Base-by-base conservation (phyloP, 352 stramenopile genomes). In the Phytophthora pisi region DNA sequence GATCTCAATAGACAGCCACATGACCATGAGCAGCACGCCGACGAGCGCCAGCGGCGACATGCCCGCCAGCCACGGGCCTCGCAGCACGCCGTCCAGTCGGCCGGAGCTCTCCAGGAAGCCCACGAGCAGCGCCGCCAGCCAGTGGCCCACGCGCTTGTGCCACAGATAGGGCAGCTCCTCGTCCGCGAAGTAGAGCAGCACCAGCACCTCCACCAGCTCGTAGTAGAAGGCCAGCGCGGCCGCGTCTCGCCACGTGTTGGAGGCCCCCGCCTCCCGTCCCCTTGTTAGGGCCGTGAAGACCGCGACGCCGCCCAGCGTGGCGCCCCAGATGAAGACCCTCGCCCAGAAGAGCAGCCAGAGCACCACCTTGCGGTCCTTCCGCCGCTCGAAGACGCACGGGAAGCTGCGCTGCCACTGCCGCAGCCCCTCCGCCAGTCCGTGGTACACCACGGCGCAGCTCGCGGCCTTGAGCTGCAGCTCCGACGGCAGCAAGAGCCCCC, bases 311-410 rank as follows among this genome's bases (percentile, higher is more conserved):
- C 73, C 78, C 38, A 90, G 54, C 2, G 81, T 78, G 3, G 81
- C 69, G 11, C 76, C 80, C 81, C 81, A 90, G n/a, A 85, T 73
- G 64, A 89, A 86, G 40, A 92, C 77, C 8, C 81, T 79, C 49
- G 81, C 70, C 76, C 79, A 87, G 56, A 89, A 87, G 0, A 88
- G 60, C 54, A 82, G 57, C 72, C 69, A 86, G 5, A 82, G 65
- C 59, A 83, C 76, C 26, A 87, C 55, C 59, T 73, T 72, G 16
- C 58, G 72, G 51, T 83, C 68, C 23, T 71, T 77, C 0, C 51
- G 50, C 15, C 47, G 63, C 47, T 78, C 66, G 51, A 78, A 73
- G 13, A 83, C 63, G 28, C 63, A 70, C 11, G 79, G 66, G 51
- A 79, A 85, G n/a, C 62, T 65, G 15, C 54, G 66, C 7, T 66